Base-by-base conservation (phyloP, 1,284 basidiomycete species). In the Trichosporon ovoides region DNA sequence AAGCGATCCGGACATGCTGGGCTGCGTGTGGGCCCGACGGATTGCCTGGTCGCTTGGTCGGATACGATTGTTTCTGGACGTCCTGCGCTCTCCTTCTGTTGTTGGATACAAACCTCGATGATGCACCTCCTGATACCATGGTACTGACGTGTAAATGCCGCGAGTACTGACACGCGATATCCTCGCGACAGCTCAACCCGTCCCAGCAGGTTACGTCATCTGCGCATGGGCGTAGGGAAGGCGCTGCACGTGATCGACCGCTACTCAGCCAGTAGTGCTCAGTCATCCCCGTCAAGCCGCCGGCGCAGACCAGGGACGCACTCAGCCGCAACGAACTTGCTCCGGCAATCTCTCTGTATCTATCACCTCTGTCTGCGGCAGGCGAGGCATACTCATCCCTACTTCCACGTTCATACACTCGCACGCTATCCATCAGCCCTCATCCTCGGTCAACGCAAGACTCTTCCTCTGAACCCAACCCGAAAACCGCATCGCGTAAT, bases 91-190 rank as follows among this genome's bases (percentile, higher is more conserved):
- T 20, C 22, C 24, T 24, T n/a, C 43, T 48, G 43, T 48, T 49
- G 34, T 13, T 28, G 31, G 12, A 9, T 13, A 31, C 38, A 56
- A 37, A 19, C 46, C 20, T 58, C 50, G 56, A 53, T 55, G 40
- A 43, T 57, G 38, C 43, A 52, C 38, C 50, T 52, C 18, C 19
- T 36, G 34, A 52, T 24, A 35, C 5, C 22, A 13, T 12, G 16
- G 5, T 11, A 46, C 46, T 55, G 52, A 55, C 51, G 56, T 57
- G 48, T 52, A 46, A 13, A 38, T 28, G 34, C 16, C 12, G 20
- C 20, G n/a, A 51, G 18, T 11, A 12, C 2, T 10, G 22, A 19
- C 51, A 34, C 49, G 43, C 43, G 43, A 48, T 48, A 48, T n/a
- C 22, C 43, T 31, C 43, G 43, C 28, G 43, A 24, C 28, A 7